Evolutionary conservation across 495 filamentous ascomycete genomes (phyloP), one percentile per base, ranked within the genome.

Genomic region (Rhizodiscina lignyota): DNA sequence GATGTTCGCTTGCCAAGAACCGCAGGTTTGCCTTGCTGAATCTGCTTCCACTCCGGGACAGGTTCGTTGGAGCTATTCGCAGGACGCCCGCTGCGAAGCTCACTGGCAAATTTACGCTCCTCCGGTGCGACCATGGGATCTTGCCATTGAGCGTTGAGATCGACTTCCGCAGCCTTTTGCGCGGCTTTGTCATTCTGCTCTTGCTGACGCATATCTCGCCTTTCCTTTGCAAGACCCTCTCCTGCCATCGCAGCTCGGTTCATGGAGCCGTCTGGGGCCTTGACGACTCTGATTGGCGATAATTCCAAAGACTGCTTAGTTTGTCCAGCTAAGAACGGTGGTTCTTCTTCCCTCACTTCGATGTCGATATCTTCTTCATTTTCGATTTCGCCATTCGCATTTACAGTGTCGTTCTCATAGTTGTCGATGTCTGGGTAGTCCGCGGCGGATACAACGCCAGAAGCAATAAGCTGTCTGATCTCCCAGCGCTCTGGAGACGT

Each of bases 301-400:
- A 97, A 58, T 50, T 96, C 91, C 6, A 96, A 66, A 15, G 81
- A 87, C 53, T 92, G 86, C 48, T 93, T 93, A 2, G 89, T 97
- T 58, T 96, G 91, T 1, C 89, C 89, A 5, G 83, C 82, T 29
- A 97, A 56, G 65, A 97, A 97, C 0, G 91, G 91, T 11, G 89
- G 89, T 46, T 97, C 89, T 47, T 96, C 91, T 41, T 94, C 91
- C 48, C 74, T 68, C 30, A 97, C 79, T 54, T 97, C 89, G 43
- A 97, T 97, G 55, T 97, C 89, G 5, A 96, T 68, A 53, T 97
- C 89, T 58, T 94, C 84, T 59, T 97, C 89, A 40, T 94, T 71
- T 52, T 94, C 87, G 54, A 94, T 84, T 15, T 78, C 72, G 10
- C 79, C 83, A 45, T 89, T 80, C 2, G 85, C 89, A 31, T 75